Conservation (phyloP, 306 rosid species). For the Dryas alaskensis region DNA sequence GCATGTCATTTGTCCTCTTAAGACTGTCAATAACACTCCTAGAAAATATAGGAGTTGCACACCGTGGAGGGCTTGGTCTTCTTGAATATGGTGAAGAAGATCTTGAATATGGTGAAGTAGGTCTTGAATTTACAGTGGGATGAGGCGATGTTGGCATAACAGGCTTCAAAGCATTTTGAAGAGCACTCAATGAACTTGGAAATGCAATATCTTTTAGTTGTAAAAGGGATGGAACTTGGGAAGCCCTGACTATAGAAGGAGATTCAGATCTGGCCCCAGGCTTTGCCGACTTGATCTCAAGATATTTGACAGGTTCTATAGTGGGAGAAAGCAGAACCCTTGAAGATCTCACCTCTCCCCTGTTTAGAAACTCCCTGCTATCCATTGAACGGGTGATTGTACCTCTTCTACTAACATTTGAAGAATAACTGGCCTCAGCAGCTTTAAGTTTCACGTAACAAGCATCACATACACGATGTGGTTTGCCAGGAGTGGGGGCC, state of each 20-base stretch:
- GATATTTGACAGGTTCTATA: constrained; percentile 56
- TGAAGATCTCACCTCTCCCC: constrained; percentile 58
- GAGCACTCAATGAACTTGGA: constrained; percentile 61
- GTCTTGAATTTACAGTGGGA: neutral
- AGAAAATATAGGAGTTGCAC: constrained; percentile 66
- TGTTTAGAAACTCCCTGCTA: constrained; percentile 43
- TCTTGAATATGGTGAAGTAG: constrained; percentile 34
- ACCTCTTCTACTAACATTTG: constrained; percentile 35
- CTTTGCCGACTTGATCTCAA: constrained; percentile 50
- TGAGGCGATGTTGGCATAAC: constrained; percentile 31
- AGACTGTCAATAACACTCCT: constrained; percentile 78
- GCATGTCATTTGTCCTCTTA: constrained; percentile 58
- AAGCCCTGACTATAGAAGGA: constrained; percentile 49
- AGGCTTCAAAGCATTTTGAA: constrained; percentile 55
- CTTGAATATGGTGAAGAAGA: constrained; percentile 61
- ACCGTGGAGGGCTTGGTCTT: constrained; percentile 82
- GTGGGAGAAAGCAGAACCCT: constrained; percentile 60
- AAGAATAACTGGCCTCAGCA: constrained; percentile 41
- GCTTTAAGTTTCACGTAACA: constrained; percentile 75
- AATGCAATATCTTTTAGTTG: constrained; percentile 71
- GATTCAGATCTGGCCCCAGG: constrained; percentile 39
- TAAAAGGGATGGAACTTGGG: constrained; percentile 58
- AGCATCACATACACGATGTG: constrained; percentile 91
- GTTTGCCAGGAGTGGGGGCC: constrained; percentile 97
- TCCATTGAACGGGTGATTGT: constrained; percentile 48